Conservation (phyloP, 768 basidiomycete genomes). For the Leucosporidium creatinivorum region DNA sequence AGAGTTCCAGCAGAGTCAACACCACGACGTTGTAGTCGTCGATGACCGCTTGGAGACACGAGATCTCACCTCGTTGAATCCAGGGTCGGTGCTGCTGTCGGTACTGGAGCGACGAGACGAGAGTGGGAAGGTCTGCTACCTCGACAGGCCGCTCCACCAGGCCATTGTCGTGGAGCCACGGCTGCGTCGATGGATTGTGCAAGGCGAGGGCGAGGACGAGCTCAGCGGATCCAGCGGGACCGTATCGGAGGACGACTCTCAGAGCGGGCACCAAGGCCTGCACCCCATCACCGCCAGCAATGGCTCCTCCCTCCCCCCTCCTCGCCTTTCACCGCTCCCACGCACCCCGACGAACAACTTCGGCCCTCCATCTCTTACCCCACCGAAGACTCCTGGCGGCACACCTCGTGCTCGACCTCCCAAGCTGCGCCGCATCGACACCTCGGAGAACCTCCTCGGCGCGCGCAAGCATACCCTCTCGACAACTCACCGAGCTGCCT, state of each 20-base stretch:
- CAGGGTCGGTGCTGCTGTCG: slow-evolving; percentile 2
- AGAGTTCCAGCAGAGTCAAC: neutral
- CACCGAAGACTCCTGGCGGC: neutral
- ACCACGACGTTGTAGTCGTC: slow-evolving; percentile 3
- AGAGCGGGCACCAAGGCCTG: too few relatives aligned
- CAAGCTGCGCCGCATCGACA: slow-evolving; percentile 4
- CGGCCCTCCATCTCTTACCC: neutral
- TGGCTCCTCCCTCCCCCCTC: too few relatives aligned
- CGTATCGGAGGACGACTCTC: neutral
- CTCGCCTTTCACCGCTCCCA: too few relatives aligned
- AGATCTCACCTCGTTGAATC: neutral
- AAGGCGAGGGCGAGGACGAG: slow-evolving; percentile 11
- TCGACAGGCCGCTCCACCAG: neutral
- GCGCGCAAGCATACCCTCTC: neutral
- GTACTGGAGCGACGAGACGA: slow-evolving; percentile 3
- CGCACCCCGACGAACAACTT: neutral
- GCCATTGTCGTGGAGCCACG: neutral
- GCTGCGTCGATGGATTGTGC: slow-evolving; percentile 6
- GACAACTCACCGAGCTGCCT: neutral
- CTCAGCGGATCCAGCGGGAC: neutral
- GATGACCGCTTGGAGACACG: neutral
- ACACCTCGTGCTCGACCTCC: neutral
- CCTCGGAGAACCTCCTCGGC: slow-evolving; percentile 7
- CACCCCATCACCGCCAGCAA: too few relatives aligned
- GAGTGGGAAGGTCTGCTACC: neutral